A percentile compares a stretch with the other conserved stretches of the same genome.
These are phyloP conservation scores for Byssochlamys sp. DNA, from an alignment of 2,329 filamentous ascomycete genomes.

Conservation along the genomic window DNA sequence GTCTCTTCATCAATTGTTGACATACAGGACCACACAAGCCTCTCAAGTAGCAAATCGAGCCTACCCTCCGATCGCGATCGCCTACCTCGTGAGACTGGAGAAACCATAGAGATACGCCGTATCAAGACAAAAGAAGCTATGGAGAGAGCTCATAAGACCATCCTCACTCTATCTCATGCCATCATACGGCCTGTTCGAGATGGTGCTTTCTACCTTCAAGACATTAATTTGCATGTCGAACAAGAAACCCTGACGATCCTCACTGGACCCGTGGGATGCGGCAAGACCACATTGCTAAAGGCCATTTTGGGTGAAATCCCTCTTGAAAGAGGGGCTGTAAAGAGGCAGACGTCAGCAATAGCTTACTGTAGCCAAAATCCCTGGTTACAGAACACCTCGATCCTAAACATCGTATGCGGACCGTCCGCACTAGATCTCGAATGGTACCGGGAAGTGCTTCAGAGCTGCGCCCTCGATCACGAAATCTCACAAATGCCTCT, in stretches of 20 bases:
- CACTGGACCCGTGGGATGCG: conserved; percentile 1
- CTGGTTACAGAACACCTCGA: conserved; percentile 13
- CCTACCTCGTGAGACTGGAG: background rate
- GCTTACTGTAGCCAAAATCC: conserved; percentile 12
- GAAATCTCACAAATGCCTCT: conserved; percentile 18
- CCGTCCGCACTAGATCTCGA: background rate
- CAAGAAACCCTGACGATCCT: background rate
- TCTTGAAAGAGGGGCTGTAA: conserved; percentile 8
- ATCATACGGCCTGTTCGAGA: background rate
- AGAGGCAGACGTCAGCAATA: conserved; percentile 5
- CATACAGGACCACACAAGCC: background rate
- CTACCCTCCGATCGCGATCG: background rate
- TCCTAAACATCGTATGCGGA: conserved; percentile 6
- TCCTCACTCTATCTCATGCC: background rate
- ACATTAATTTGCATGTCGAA: background rate
- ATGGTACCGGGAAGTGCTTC: conserved; percentile 3
- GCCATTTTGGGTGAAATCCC: conserved; percentile 8
- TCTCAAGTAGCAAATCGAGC: background rate
- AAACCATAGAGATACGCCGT: background rate
- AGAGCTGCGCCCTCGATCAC: conserved; percentile 1
- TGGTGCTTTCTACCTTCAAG: conserved; percentile 1
- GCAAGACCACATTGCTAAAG: conserved; percentile 4
- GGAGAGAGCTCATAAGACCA: background rate
- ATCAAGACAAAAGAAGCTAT: background rate
- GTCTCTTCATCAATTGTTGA: background rate